A percentile compares a stretch with the other conserved stretches of the same genome.
These are phyloP conservation scores for Glebionis coronaria DNA, from an alignment of 129 eudicot genomes.

Conservation along the genomic window DNA sequence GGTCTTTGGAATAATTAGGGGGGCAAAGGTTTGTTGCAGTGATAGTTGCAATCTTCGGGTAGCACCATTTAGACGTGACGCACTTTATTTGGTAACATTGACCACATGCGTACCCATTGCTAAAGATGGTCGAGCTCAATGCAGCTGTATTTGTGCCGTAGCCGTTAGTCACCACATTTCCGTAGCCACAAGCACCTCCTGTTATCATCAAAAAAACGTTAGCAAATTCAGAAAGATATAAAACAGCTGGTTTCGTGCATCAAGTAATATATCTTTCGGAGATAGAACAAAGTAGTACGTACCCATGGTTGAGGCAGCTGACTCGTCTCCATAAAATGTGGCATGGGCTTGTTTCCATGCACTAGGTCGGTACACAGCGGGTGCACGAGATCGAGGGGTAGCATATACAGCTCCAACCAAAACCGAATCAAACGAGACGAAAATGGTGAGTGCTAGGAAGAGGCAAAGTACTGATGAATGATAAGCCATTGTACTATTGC, in stretches of 20 bases:
- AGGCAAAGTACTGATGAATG: slow-evolving; percentile 22
- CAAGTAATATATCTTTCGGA: too few relatives aligned
- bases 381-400: slow-evolving; percentile 25
- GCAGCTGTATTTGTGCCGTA: slow-evolving; percentile 89
- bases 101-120: slow-evolving; percentile 80
- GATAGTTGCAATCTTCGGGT: slow-evolving; percentile 38
- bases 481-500: slow-evolving; percentile 40
- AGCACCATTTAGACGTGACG: slow-evolving; percentile 59
- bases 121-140: slow-evolving; percentile 69
- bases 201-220: background rate
- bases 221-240: background rate
- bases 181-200: slow-evolving; percentile 98
- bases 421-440: slow-evolving; percentile 20
- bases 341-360: slow-evolving; percentile 65
- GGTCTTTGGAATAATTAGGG: slow-evolving; percentile 59
- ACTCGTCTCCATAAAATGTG: slow-evolving; percentile 84
- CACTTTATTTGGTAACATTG: slow-evolving; percentile 71
- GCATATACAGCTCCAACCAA: slow-evolving; percentile 36
- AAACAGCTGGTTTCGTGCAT: too few relatives aligned
- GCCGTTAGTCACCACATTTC: slow-evolving; percentile 59
- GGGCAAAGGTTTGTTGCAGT: slow-evolving; percentile 97
- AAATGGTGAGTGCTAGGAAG: slow-evolving; percentile 24
- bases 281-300: background rate
- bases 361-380: slow-evolving; percentile 36
- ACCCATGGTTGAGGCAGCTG: slow-evolving; percentile 85